phyloP scores from a whole-genome alignment of 257 asterid genomes.

The Craterostigma plantagineum region DNA sequence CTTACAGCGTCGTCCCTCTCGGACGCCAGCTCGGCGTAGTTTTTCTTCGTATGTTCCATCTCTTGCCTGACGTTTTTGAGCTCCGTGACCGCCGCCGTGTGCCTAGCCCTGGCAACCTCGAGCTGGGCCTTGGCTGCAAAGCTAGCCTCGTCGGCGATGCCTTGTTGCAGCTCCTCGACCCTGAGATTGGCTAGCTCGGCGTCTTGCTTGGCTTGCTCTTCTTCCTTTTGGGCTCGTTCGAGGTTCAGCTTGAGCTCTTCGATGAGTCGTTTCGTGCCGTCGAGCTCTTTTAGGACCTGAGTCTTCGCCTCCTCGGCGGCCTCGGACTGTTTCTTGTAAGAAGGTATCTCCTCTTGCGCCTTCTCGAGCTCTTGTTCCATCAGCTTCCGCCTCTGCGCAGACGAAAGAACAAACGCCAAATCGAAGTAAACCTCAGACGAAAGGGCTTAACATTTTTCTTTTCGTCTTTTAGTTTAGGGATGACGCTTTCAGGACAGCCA shows the following conservation, averaged over 20 bases:
- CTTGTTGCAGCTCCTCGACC: slow-evolving; percentile 82
- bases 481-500: no score
- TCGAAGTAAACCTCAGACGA: no score
- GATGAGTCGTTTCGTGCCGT: slow-evolving; percentile 55
- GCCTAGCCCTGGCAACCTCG: slow-evolving; percentile 82
- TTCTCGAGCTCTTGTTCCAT: slow-evolving; percentile 74
- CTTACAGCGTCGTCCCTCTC: slow-evolving; percentile 48
- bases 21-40: slow-evolving; percentile 26
- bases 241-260: slow-evolving; percentile 88
- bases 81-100: slow-evolving; percentile 57
- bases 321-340: slow-evolving; percentile 40
- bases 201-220: slow-evolving; percentile 87
- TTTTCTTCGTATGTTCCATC: slow-evolving; percentile 41
- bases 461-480: no score
- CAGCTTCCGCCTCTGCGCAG: slow-evolving; percentile 59
- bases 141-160: slow-evolving; percentile 70
- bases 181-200: slow-evolving; percentile 80
- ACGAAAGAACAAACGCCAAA: no score
- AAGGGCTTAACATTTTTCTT: no score
- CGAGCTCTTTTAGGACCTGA: slow-evolving; percentile 58
- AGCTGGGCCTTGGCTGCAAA: slow-evolving; percentile 92
- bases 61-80: slow-evolving; percentile 39
- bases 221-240: slow-evolving; percentile 82
- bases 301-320: slow-evolving; percentile 64
- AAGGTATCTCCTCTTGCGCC: slow-evolving; percentile 67